Evolutionary conservation across 2,329 filamentous ascomycete species (phyloP).

Genomic region (Arthrobotrys megalospora): DNA sequence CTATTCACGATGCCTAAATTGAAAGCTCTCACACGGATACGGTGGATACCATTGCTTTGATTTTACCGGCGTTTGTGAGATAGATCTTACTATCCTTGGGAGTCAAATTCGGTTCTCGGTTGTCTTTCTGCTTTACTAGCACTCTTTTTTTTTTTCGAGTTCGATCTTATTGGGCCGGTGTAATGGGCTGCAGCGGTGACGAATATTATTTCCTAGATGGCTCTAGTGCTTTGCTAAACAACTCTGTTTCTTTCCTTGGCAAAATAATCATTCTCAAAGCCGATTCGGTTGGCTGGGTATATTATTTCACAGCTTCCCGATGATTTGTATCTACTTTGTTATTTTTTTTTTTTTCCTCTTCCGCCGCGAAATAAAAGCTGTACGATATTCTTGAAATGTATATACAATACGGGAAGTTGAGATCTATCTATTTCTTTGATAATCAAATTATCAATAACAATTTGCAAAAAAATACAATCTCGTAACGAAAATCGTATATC

Average conservation of each 20-base stretch:
- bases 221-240: conserved; percentile 22
- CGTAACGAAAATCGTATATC: not conserved
- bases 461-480: too few relatives aligned
- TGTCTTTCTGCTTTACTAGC: conserved; percentile 31
- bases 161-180: conserved; percentile 14
- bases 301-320: conserved; percentile 6
- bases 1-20: conserved; percentile 70
- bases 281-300: conserved; percentile 18
- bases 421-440: not conserved
- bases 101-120: conserved; percentile 36
- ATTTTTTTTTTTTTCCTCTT: not conserved
- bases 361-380: conserved; percentile 19
- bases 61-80: conserved; percentile 35
- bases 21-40: not conserved
- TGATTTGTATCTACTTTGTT: conserved; percentile 3
- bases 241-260: conserved; percentile 28
- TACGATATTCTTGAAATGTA: conserved; percentile 28
- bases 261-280: conserved; percentile 23
- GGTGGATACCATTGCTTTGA: conserved; percentile 4
- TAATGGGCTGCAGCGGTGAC: conserved; percentile 30
- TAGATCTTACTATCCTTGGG: conserved; percentile 42
- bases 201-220: conserved; percentile 32
- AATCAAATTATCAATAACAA: not conserved
- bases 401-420: conserved; percentile 8
- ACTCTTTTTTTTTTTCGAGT: conserved; percentile 11